Conservation (phyloP, 2,329 filamentous ascomycete genomes). For the Epichloe sibirici region DNA sequence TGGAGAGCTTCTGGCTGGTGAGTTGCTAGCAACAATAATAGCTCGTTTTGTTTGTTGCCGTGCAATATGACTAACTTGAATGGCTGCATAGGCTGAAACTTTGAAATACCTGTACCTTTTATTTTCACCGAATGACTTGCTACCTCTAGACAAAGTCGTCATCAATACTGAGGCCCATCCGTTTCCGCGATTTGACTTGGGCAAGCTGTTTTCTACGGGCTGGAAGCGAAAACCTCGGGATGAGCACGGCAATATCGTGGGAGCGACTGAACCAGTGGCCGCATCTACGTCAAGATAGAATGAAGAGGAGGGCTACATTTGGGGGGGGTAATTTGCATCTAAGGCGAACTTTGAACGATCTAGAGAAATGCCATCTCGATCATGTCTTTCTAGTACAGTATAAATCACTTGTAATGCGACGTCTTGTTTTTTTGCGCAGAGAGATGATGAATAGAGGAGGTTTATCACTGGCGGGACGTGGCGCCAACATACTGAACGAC, state of each 20-base stretch:
- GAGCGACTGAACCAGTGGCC: neutral
- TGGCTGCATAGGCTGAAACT: constrained; percentile 61
- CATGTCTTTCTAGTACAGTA: neutral
- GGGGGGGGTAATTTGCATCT: neutral
- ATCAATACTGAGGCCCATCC: constrained; percentile 95
- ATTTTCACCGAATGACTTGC: constrained; percentile 70
- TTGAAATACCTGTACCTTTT: constrained; percentile 96
- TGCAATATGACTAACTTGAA: constrained; percentile 3
- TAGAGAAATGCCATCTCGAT: neutral
- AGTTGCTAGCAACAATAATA: constrained; percentile 20
- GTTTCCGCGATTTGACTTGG: constrained; percentile 76
- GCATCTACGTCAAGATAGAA: neutral
- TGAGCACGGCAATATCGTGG: constrained; percentile 27
- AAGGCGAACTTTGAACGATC: neutral
- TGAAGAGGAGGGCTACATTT: neutral
- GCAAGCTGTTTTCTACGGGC: constrained; percentile 63
- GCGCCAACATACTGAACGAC: too few species aligned
- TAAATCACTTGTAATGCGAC: too few species aligned
- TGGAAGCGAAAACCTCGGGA: constrained; percentile 62
- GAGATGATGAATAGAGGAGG: too few species aligned
- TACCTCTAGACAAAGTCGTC: constrained; percentile 78
- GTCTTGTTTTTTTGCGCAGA: too few species aligned
- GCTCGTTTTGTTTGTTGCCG: neutral
- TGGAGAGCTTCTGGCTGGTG: constrained; percentile 98
- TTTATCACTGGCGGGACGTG: too few species aligned